Conservation (phyloP, 2,329 filamentous ascomycete genomes). For the Blastomyces percursus region DNA sequence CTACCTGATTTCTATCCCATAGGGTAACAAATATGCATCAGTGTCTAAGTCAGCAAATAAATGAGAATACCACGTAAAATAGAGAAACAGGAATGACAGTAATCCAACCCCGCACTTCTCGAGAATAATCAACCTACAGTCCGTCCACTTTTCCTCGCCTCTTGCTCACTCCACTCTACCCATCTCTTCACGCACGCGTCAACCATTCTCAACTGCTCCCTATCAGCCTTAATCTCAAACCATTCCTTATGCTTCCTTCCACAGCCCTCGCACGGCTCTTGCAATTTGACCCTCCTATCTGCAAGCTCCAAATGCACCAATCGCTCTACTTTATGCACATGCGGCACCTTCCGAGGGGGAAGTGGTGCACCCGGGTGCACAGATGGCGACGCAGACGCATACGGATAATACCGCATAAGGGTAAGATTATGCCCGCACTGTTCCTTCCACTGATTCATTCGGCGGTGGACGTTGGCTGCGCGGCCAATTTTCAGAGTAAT, state of each 20-base stretch:
- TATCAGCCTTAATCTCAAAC: constrained; percentile 77
- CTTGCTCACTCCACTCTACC: constrained; percentile 66
- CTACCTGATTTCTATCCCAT: neutral
- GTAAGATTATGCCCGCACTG: constrained; percentile 87
- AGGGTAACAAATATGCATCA: neutral
- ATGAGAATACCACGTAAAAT: neutral
- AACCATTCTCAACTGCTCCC: constrained; percentile 55
- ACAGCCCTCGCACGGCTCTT: constrained; percentile 60
- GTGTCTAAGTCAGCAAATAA: neutral
- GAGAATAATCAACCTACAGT: neutral
- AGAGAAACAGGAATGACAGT: neutral
- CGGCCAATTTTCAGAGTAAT: constrained; percentile 57
- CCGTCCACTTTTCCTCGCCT: constrained; percentile 41
- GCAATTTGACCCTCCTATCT: constrained; percentile 44
- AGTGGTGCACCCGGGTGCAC: constrained; percentile 14
- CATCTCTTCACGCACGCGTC: constrained; percentile 71
- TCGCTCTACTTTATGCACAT: constrained; percentile 78
- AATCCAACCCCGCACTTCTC: neutral
- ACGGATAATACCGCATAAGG: constrained; percentile 84
- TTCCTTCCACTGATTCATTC: constrained; percentile 83
- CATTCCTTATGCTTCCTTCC: constrained; percentile 83
- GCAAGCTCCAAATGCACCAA: constrained; percentile 83
- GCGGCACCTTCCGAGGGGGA: constrained; percentile 46
- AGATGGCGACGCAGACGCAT: constrained; percentile 44
- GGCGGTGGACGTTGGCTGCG: constrained; percentile 72